A percentile compares a stretch with the other conserved stretches of the same genome.
phyloP scores from a whole-genome alignment of 495 filamentous ascomycete genomes.

The Tuber borchii region DNA sequence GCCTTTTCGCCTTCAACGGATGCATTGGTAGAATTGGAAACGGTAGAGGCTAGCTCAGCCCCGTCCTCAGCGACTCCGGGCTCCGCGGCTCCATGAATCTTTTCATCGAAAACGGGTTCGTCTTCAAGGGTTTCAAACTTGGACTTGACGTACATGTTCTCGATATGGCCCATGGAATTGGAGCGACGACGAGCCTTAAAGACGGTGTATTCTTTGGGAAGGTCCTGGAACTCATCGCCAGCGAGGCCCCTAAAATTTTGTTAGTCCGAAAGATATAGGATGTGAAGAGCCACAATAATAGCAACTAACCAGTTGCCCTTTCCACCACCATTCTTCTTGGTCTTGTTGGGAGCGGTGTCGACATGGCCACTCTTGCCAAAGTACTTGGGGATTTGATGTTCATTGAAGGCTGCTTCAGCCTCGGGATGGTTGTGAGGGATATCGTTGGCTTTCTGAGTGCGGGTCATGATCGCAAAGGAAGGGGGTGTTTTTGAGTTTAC shows the following conservation, averaged over 20 bases:
- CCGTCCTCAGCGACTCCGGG: conserved; percentile 49
- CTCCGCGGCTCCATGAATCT: conserved; percentile 55
- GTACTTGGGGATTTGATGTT: conserved; percentile 77
- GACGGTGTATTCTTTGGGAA: conserved; percentile 61
- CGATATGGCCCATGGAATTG: conserved; percentile 70
- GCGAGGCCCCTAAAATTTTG: conserved; percentile 57
- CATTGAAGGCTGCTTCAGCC: conserved; percentile 54
- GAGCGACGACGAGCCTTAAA: conserved; percentile 83
- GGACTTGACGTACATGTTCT: conserved; percentile 62
- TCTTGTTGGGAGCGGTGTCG: conserved; percentile 80
- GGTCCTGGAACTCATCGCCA: conserved; percentile 74
- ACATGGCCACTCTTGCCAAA: conserved; percentile 81
- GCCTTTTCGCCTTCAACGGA: conserved; percentile 37
- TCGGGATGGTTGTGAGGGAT: conserved; percentile 68
- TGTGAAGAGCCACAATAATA: neutral
- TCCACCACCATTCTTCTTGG: conserved; percentile 91
- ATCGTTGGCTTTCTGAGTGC: conserved; percentile 85
- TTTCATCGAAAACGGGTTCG: conserved; percentile 86
- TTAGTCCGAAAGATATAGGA: conserved; percentile 12
- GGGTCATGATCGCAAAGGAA: conserved; percentile 63
- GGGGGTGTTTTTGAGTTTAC: conserved; percentile 13
- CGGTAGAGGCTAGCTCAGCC: conserved; percentile 44
- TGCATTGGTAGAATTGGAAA: conserved; percentile 30
- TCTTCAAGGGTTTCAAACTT: conserved; percentile 81
- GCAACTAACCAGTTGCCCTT: conserved; percentile 82